Evolutionary conservation across 352 stramenopile species (phyloP).

Genomic region (Phytophthora aleatoria): DNA sequence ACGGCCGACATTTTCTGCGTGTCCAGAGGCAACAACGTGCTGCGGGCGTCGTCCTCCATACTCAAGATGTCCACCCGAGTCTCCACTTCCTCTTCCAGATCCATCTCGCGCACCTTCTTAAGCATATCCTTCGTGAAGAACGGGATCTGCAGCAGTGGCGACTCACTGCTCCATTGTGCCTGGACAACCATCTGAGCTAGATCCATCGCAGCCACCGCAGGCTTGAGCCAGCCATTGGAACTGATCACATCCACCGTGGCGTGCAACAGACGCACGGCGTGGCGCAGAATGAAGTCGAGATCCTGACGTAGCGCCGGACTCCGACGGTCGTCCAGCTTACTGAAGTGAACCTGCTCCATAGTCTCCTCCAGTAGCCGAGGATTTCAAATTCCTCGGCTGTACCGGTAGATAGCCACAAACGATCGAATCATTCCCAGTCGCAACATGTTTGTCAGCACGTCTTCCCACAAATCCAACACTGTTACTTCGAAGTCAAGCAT

Average conservation of each 20-base stretch:
- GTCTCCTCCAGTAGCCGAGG: conserved; percentile 66
- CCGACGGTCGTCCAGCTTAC: conserved; percentile 89
- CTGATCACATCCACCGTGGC: conserved; percentile 99
- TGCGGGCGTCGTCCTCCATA: conserved; percentile 93
- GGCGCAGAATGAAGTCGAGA: conserved; percentile 90
- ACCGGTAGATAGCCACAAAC: conserved; percentile 1
- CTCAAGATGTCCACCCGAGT: conserved; percentile 88
- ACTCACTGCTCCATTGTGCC: conserved; percentile 98
- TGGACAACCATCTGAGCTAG: conserved; percentile 99
- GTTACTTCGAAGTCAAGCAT: conserved; percentile 65
- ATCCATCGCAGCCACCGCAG: conserved; percentile 98
- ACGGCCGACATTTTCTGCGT: conserved; percentile 95
- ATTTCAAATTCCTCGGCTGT: too few relatives aligned
- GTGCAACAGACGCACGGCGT: conserved; percentile 95
- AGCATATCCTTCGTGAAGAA: conserved; percentile 95
- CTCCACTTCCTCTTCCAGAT: conserved; percentile 76
- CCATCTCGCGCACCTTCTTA: conserved; percentile 53
- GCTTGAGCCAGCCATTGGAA: conserved; percentile 98
- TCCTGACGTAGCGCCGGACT: conserved; percentile 93
- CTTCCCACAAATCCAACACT: conserved; percentile 51
- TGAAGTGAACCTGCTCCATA: conserved; percentile 97
- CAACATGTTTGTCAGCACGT: conserved; percentile 49
- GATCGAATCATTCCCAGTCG: conserved; percentile 53
- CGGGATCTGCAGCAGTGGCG: conserved; percentile 95
- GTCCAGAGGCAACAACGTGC: conserved; percentile 85